Conservation (phyloP, 1,284 basidiomycete genomes). For the Tetrapyrgos nigripes region DNA sequence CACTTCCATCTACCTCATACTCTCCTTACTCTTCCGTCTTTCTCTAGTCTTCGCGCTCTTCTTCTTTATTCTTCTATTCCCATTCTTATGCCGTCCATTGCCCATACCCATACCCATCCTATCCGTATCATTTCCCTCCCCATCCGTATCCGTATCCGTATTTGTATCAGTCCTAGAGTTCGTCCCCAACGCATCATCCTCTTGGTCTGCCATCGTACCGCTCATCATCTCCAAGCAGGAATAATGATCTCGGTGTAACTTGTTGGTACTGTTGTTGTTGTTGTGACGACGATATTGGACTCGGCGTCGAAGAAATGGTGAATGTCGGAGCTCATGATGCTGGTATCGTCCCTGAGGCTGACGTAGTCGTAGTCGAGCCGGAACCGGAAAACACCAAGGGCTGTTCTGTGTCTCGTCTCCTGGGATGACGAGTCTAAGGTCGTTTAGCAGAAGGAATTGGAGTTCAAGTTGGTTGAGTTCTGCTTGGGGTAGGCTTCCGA, state of each 20-base stretch:
- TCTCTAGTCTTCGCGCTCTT: too few species aligned
- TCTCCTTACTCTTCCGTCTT: conserved; percentile 5
- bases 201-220: conserved; percentile 17
- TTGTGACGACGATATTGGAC: conserved; percentile 24
- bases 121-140: not conserved
- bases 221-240: conserved; percentile 24
- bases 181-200: conserved; percentile 1
- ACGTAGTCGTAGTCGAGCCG: conserved; percentile 26
- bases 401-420: conserved; percentile 90
- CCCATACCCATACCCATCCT: too few species aligned
- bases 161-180: conserved; percentile 7
- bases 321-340: conserved; percentile 15
- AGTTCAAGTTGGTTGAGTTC: conserved; percentile 98
- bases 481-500: conserved; percentile 91
- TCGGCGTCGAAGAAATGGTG: conserved; percentile 3
- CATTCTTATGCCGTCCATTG: not conserved
- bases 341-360: conserved; percentile 25
- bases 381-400: conserved; percentile 71
- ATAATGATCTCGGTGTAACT: conserved; percentile 18
- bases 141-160: conserved; percentile 2
- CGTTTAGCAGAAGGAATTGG: conserved; percentile 95
- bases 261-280: conserved; percentile 20
- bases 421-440: conserved; percentile 91
- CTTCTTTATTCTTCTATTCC: conserved; percentile 1
- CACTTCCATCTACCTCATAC: conserved; percentile 5